phyloP scores from a whole-genome alignment of 2,329 filamentous ascomycete species.

The Boeremia exigua region DNA sequence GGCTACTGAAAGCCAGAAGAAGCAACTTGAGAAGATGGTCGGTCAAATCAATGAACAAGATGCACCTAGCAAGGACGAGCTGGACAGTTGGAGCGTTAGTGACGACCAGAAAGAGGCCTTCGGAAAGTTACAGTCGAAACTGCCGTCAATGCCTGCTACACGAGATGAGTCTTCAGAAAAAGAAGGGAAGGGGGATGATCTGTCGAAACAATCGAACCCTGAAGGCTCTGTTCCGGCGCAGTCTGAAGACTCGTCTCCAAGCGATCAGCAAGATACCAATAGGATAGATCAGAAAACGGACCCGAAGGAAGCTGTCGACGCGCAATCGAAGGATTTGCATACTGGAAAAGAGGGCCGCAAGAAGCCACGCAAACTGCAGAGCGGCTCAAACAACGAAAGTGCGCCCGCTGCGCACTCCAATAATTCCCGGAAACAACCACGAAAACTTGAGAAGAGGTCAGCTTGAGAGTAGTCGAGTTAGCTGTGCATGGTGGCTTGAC shows the following conservation, averaged over 20 bases:
- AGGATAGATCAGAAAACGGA: neutral
- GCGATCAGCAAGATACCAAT: neutral
- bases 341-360: conserved; percentile 17
- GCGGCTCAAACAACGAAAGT: neutral
- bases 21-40: conserved; percentile 29
- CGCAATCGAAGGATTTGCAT: neutral
- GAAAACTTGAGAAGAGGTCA: conserved; percentile 21
- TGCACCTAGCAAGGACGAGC: conserved; percentile 23
- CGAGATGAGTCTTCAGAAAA: neutral
- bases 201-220: neutral
- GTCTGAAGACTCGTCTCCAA: neutral
- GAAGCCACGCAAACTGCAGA: conserved; percentile 26
- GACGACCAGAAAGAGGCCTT: conserved; percentile 16
- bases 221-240: neutral
- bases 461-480: neutral
- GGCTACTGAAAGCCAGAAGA: conserved; percentile 27
- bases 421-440: conserved; percentile 8
- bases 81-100: conserved; percentile 21
- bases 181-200: neutral
- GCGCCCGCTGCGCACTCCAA: neutral
- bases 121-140: conserved; percentile 17
- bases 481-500: neutral
- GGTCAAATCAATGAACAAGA: conserved; percentile 24
- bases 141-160: conserved; percentile 14
- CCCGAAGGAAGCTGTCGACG: neutral